Conservation (phyloP, 768 basidiomycete species). For the Mycena floridula region DNA sequence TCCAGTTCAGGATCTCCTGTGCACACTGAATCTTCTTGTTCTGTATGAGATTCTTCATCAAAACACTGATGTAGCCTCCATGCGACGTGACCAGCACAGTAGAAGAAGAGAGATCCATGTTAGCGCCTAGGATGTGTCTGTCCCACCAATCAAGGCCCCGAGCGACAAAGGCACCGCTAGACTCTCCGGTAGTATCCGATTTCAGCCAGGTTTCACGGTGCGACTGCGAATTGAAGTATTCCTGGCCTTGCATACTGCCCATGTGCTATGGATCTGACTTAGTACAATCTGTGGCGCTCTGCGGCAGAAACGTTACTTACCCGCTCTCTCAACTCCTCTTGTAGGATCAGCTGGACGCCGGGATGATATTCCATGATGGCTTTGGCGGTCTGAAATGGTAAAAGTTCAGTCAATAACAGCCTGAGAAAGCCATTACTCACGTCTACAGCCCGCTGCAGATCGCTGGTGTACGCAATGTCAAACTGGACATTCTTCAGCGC, state of each 20-base stretch:
- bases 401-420: background rate
- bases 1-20: slow-evolving; percentile 25
- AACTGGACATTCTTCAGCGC: slow-evolving; percentile 52
- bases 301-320: slow-evolving; percentile 30
- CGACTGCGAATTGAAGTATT: slow-evolving; percentile 11
- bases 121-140: slow-evolving; percentile 27
- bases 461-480: slow-evolving; percentile 60
- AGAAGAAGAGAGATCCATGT: slow-evolving; percentile 20
- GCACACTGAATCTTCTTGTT: slow-evolving; percentile 31
- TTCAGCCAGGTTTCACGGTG: slow-evolving; percentile 10
- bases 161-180: slow-evolving; percentile 29
- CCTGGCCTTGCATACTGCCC: slow-evolving; percentile 56
- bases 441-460: slow-evolving; percentile 60
- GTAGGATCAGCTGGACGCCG: slow-evolving; percentile 32
- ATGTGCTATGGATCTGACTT: slow-evolving; percentile 35
- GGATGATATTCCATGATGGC: slow-evolving; percentile 52
- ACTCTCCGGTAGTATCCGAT: slow-evolving; percentile 31
- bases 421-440: slow-evolving; percentile 30
- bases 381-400: slow-evolving; percentile 54
- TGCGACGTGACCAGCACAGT: slow-evolving; percentile 61
- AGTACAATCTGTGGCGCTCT: background rate
- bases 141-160: slow-evolving; percentile 66
- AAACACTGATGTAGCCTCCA: slow-evolving; percentile 52
- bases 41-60: slow-evolving; percentile 43
- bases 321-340: slow-evolving; percentile 55